Base-by-base conservation (phyloP, 176 grass and related monocot species). In the Eleusine indica region DNA sequence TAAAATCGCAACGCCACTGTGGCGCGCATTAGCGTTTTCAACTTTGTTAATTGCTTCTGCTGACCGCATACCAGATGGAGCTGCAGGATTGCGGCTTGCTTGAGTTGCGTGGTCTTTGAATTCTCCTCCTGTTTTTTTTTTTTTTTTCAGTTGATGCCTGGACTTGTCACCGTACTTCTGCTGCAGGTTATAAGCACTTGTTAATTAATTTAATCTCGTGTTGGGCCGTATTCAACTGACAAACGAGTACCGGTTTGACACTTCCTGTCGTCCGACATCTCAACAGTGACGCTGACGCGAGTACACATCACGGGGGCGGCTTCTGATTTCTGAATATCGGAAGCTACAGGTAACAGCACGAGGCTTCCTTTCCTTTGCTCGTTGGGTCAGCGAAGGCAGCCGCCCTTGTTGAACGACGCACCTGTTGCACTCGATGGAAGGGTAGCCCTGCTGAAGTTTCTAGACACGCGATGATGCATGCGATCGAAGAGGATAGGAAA, bases 41-140 rank as follows among this genome's bases (percentile, higher is more conserved):
- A 73, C 74, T 46, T 81, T 37, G 58, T 71, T 71, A 87, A 83
- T 83, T 12, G 73, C 8, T 9, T 11, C 3, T 41, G 70, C 65
- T 76, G 88, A 89, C 78, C 43, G 54, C 71, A 21, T 56, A 70
- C 77, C 64, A 37, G 25, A 25, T 25, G 25, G 25, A 25, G 25
- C 25, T 25, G 25, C 32, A 35, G 30, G 22, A 30, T 12, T 2
- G 53, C 30, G 6, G n/a, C 37, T 69, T 40, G 1, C 25, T 76
- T 57, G 46, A 52, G 52, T 12, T 44, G 53, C 29, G 51, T 32
- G 72, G 57, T 46, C 46, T 85, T 44, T 73, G 73, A 82, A 82
- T 82, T 81, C 19, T 41, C 71, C 5, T 44, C 15, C 9, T 35
- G 51, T 21, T 21, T 18, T 1, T 7, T 5, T 0, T 12, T 60